A percentile compares a stretch with the other conserved stretches of the same genome.
Evolutionary conservation across 2,329 filamentous ascomycete genomes (phyloP).

Genomic region (Davidsoniella australis): DNA sequence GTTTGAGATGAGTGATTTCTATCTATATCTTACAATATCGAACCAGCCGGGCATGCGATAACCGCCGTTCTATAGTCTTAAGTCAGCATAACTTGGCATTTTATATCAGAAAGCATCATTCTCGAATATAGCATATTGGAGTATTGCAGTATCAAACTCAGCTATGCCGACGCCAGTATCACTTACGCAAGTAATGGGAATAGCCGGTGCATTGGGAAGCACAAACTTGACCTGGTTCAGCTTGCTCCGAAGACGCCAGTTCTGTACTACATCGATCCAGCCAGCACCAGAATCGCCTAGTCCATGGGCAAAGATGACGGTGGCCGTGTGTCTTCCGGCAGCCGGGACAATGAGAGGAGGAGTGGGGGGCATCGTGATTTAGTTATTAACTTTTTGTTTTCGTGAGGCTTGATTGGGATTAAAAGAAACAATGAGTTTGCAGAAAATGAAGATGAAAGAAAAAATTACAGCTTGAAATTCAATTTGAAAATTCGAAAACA

Average conservation of each 20-base stretch:
- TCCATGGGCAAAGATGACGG: slow-evolving; percentile 86
- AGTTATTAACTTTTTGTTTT: not conserved
- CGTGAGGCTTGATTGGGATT: not conserved
- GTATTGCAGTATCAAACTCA: not conserved
- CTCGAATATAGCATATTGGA: not conserved
- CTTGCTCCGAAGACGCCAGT: slow-evolving; percentile 63
- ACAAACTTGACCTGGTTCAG: slow-evolving; percentile 88
- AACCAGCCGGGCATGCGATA: slow-evolving; percentile 80
- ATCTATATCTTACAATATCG: slow-evolving; percentile 43
- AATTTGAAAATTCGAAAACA: not conserved
- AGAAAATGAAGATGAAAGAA: not conserved
- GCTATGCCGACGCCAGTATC: not conserved
- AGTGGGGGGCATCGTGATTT: slow-evolving; percentile 15
- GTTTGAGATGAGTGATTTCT: not conserved
- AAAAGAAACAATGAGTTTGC: not conserved
- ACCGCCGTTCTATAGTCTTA: slow-evolving; percentile 44
- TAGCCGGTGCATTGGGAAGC: slow-evolving; percentile 74
- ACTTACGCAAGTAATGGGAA: slow-evolving; percentile 67
- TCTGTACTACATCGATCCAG: slow-evolving; percentile 70
- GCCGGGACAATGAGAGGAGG: slow-evolving; percentile 57
- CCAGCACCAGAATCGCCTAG: slow-evolving; percentile 69
- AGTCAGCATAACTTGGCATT: not conserved
- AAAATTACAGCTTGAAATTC: not conserved
- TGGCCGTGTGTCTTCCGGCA: slow-evolving; percentile 71
- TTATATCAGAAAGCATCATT: not conserved